Percentiles rank a stretch among this genome's conserved stretches.
These are phyloP conservation scores for Sporothrix brunneoviolacea DNA, from an alignment of 2,329 filamentous ascomycete species.

Conservation along the genomic window DNA sequence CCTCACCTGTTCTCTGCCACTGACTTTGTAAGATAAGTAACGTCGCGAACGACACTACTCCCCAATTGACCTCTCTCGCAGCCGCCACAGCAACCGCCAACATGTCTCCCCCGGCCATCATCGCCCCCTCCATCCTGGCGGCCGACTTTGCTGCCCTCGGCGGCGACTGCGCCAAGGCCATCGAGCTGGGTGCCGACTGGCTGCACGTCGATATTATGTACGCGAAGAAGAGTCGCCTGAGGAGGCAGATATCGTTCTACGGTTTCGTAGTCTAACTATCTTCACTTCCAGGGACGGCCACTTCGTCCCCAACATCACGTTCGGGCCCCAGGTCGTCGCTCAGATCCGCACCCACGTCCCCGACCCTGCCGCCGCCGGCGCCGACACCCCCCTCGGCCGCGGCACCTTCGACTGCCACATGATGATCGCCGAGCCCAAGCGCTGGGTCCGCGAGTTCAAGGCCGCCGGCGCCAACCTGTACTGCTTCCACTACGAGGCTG, in stretches of 20 bases:
- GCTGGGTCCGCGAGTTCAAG: constrained; percentile 95
- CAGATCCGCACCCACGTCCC: constrained; percentile 87
- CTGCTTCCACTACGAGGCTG: constrained; percentile 99
- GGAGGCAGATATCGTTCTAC: too few species aligned
- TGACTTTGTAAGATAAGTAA: too few species aligned
- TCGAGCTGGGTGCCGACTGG: constrained; percentile 83
- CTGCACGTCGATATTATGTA: constrained; percentile 89
- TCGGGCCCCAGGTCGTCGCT: constrained; percentile 89
- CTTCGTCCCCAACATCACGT: constrained; percentile 98
- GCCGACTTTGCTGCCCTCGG: constrained; percentile 91
- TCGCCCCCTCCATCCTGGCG: constrained; percentile 95
- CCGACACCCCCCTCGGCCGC: constrained; percentile 57
- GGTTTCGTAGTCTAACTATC: too few species aligned
- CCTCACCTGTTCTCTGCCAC: too few species aligned
- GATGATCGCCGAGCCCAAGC: constrained; percentile 99
- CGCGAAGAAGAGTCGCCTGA: constrained; percentile 18
- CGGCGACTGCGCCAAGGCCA: constrained; percentile 78
- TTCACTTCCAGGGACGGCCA: constrained; percentile 98
- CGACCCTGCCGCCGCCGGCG: constrained; percentile 38
- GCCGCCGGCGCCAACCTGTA: constrained; percentile 95
- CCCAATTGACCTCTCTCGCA: too few species aligned
- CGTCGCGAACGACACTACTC: too few species aligned
- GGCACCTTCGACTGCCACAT: constrained; percentile 99
- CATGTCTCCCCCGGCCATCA: constrained; percentile 89
- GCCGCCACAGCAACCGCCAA: not conserved